Percentiles rank a stretch among this genome's conserved stretches.
These are phyloP conservation scores for Cladophialophora immunda DNA, from an alignment of 2,329 filamentous ascomycete genomes.

Conservation along the genomic window DNA sequence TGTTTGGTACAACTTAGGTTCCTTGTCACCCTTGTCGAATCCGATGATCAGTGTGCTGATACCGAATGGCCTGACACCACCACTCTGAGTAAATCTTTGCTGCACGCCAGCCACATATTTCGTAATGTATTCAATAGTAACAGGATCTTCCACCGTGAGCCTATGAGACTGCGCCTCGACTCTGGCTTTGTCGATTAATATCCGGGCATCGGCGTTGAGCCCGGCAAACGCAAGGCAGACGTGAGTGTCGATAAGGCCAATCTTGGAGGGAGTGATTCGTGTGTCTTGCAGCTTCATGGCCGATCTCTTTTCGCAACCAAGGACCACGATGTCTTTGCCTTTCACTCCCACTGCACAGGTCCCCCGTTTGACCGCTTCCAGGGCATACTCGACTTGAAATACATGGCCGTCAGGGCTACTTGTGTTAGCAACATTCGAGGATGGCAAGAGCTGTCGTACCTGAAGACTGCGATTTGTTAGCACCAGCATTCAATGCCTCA, in stretches of 20 bases:
- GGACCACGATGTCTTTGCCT: slow-evolving; percentile 89
- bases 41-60: slow-evolving; percentile 98
- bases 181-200: slow-evolving; percentile 96
- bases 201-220: slow-evolving; percentile 96
- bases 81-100: slow-evolving; percentile 98
- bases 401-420: slow-evolving; percentile 96
- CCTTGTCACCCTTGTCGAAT: slow-evolving; percentile 93
- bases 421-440: slow-evolving; percentile 54
- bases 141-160: slow-evolving; percentile 94
- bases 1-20: slow-evolving; percentile 93
- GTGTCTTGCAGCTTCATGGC: slow-evolving; percentile 99
- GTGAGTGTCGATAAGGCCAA: slow-evolving; percentile 93
- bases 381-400: slow-evolving; percentile 99
- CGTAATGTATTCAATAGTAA: slow-evolving; percentile 98
- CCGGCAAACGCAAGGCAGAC: slow-evolving; percentile 97
- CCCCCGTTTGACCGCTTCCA: slow-evolving; percentile 98
- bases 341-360: slow-evolving; percentile 99
- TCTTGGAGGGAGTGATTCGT: slow-evolving; percentile 98
- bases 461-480: slow-evolving; percentile 45
- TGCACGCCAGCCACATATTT: slow-evolving; percentile 98
- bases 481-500: slow-evolving; percentile 4
- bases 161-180: slow-evolving; percentile 97
- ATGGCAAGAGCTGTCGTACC: slow-evolving; percentile 35
- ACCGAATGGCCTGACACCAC: slow-evolving; percentile 97
- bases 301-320: slow-evolving; percentile 98